Conservation (phyloP, 768 basidiomycete species). For the Crepidotus variabilis region DNA sequence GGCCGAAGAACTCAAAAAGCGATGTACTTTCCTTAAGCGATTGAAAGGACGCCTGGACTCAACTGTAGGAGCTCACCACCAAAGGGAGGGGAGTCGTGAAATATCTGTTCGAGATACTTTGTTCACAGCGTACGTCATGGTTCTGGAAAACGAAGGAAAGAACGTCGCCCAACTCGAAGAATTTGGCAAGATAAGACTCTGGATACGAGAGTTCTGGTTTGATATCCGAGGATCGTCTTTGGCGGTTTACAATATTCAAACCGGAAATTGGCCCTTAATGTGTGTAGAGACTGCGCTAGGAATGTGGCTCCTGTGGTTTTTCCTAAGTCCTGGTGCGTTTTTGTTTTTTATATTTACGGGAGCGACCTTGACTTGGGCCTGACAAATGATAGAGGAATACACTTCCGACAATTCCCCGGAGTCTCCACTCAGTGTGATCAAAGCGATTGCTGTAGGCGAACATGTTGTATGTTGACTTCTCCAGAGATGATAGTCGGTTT, state of each 20-base stretch:
- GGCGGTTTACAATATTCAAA: slow-evolving; percentile 36
- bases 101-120: slow-evolving; percentile 42
- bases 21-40: slow-evolving; percentile 54
- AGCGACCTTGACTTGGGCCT: background rate
- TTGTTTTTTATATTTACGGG: background rate
- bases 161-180: slow-evolving; percentile 70
- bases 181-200: slow-evolving; percentile 57
- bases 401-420: slow-evolving; percentile 32
- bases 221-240: slow-evolving; percentile 52
- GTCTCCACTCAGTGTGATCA: slow-evolving; percentile 47
- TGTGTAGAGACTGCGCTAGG: slow-evolving; percentile 52
- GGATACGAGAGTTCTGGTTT: slow-evolving; percentile 70
- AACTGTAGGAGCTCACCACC: slow-evolving; percentile 18
- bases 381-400: slow-evolving; percentile 42
- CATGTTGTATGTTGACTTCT: slow-evolving; percentile 37
- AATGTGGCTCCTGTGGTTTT: slow-evolving; percentile 81
- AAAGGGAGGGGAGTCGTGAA: slow-evolving; percentile 19
- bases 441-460: slow-evolving; percentile 64
- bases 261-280: slow-evolving; percentile 54
- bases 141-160: slow-evolving; percentile 77
- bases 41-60: slow-evolving; percentile 46
- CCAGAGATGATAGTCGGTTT: slow-evolving; percentile 4
- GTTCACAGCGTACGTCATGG: slow-evolving; percentile 70
- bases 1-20: slow-evolving; percentile 60
- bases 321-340: slow-evolving; percentile 54